Percentiles rank a stretch among this genome's conserved stretches.
phyloP scores from a whole-genome alignment of 2,329 filamentous ascomycete genomes.

The Huntiella decipiens region DNA sequence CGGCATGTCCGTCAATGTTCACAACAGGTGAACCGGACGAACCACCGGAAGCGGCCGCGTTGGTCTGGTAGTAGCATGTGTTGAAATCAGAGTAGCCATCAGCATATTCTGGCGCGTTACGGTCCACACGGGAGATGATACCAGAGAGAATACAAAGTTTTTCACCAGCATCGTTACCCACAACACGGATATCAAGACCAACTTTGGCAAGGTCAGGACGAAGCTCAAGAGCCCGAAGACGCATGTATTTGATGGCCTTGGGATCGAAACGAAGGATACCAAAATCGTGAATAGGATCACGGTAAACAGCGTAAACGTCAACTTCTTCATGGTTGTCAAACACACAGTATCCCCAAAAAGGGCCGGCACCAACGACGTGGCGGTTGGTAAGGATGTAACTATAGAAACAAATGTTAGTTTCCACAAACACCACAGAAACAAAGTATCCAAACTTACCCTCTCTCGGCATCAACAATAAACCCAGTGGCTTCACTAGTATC shows the following conservation, averaged over 20 bases:
- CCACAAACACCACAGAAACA: neutral
- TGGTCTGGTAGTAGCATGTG: constrained; percentile 90
- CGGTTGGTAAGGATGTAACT: constrained; percentile 71
- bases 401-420: neutral
- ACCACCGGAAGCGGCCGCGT: constrained; percentile 86
- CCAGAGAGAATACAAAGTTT: constrained; percentile 96
- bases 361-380: constrained; percentile 86
- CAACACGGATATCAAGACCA: constrained; percentile 85
- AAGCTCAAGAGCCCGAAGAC: constrained; percentile 58
- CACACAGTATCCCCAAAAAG: constrained; percentile 95
- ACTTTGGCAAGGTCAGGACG: constrained; percentile 77
- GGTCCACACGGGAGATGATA: constrained; percentile 86
- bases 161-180: constrained; percentile 95
- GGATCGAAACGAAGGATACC: constrained; percentile 94
- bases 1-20: constrained; percentile 78
- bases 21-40: constrained; percentile 98
- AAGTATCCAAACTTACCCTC: constrained; percentile 37
- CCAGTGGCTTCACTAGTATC: constrained; percentile 90
- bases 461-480: constrained; percentile 89
- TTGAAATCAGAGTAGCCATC: constrained; percentile 98
- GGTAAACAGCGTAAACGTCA: constrained; percentile 90
- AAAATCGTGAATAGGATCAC: constrained; percentile 96
- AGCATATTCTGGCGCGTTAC: constrained; percentile 93
- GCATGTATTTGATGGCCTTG: constrained; percentile 93
- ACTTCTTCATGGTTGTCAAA: constrained; percentile 98